Percentiles rank a stretch among this genome's conserved stretches.
phyloP scores from a whole-genome alignment of 106 monocot species.

The Triglochin maritima region DNA sequence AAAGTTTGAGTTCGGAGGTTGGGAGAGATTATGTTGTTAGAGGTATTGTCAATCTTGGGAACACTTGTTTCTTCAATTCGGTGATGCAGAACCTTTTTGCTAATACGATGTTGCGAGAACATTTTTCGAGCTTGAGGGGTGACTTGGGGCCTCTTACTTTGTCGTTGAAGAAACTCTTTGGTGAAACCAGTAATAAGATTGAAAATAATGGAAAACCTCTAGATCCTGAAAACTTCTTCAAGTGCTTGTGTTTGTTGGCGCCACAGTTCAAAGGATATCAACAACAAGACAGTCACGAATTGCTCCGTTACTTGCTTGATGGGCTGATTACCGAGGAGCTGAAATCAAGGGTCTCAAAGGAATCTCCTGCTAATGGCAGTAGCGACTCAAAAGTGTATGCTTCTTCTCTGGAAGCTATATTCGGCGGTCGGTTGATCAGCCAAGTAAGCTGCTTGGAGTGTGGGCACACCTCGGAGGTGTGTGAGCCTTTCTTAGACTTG shows the following conservation, averaged over 20 bases:
- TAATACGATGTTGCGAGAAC: slow-evolving; percentile 29
- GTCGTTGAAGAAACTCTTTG: slow-evolving; percentile 54
- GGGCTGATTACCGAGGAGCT: slow-evolving; percentile 49
- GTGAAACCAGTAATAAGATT: slow-evolving; percentile 29
- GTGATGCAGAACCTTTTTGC: slow-evolving; percentile 55
- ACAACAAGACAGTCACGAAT: slow-evolving; percentile 90
- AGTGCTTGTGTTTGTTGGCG: slow-evolving; percentile 44
- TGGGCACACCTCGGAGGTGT: slow-evolving; percentile 50
- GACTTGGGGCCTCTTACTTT: slow-evolving; percentile 45
- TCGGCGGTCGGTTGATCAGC: slow-evolving; percentile 56
- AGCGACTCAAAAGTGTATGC: too few species aligned
- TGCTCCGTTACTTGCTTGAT: slow-evolving; percentile 68
- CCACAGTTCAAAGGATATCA: slow-evolving; percentile 70
- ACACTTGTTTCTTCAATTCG: slow-evolving; percentile 67
- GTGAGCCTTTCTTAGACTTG: slow-evolving; percentile 71
- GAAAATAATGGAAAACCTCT: slow-evolving; percentile 21
- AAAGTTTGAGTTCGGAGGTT: slow-evolving; percentile 2
- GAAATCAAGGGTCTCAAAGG: slow-evolving; percentile 22
- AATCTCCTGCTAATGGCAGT: slow-evolving; percentile 10
- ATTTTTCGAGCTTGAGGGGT: slow-evolving; percentile 23
- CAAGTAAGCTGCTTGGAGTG: slow-evolving; percentile 54
- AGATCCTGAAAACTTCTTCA: slow-evolving; percentile 48
- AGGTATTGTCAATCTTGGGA: slow-evolving; percentile 63
- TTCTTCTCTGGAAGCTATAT: slow-evolving; percentile 58
- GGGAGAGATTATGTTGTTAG: slow-evolving; percentile 38